Percentiles rank a stretch among this genome's conserved stretches.
Evolutionary conservation across 176 grass and related monocot genomes (phyloP).

Genomic region (Otatea glauca): DNA sequence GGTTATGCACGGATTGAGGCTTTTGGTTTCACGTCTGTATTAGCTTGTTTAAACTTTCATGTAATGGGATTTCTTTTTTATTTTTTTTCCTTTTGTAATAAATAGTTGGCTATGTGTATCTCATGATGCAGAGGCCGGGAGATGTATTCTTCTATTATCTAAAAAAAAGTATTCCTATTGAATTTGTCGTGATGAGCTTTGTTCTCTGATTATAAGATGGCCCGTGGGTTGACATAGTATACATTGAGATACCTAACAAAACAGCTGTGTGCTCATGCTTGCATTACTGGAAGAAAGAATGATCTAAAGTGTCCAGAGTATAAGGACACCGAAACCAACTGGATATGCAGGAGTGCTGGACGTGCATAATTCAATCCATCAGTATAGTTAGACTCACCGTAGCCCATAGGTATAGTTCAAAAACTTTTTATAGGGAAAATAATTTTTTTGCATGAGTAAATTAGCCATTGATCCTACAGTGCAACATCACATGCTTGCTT

Average conservation of each 20-base stretch:
- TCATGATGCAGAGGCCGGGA: too few species aligned
- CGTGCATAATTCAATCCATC: not conserved
- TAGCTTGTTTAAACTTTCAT: too few species aligned
- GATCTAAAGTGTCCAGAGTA: not conserved
- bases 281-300: not conserved
- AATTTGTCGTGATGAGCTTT: not conserved
- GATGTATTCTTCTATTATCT: too few species aligned
- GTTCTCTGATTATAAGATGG: not conserved
- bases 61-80: too few species aligned
- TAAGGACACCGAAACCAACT: not conserved
- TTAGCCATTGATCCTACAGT: constrained; percentile 20
- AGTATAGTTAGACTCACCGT: not conserved
- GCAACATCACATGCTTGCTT: not conserved
- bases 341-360: not conserved
- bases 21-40: too few species aligned
- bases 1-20: too few species aligned
- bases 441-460: not conserved
- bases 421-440: not conserved
- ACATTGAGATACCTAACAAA: not conserved
- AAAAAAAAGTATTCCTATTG: not conserved
- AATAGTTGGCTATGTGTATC: too few species aligned
- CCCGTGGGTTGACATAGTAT: not conserved
- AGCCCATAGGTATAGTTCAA: not conserved
- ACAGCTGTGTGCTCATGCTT: not conserved
- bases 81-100: too few species aligned